Percentiles rank a stretch among this genome's conserved stretches.
These are phyloP conservation scores for Pseudogymnoascus pannorum DNA, from an alignment of 2,329 filamentous ascomycete species.

Conservation along the genomic window DNA sequence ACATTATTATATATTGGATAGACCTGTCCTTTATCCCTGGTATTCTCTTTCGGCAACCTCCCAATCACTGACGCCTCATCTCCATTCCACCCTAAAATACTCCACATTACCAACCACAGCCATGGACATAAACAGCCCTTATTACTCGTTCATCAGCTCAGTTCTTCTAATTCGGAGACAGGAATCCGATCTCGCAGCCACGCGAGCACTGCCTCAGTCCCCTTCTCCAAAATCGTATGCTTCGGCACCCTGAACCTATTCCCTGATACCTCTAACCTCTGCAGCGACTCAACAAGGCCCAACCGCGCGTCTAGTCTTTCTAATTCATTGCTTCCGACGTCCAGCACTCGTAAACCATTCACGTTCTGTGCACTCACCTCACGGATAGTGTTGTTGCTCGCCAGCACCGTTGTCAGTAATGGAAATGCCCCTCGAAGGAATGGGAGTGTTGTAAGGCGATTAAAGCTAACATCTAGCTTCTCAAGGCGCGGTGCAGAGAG, in stretches of 20 bases:
- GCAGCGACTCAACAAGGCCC: constrained; percentile 59
- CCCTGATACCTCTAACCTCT: constrained; percentile 69
- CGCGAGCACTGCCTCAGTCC: constrained; percentile 74
- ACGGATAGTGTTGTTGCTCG: constrained; percentile 70
- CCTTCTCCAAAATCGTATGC: constrained; percentile 75
- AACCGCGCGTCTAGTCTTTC: constrained; percentile 72
- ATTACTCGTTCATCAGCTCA: background rate
- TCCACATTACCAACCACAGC: background rate
- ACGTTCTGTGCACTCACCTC: constrained; percentile 68
- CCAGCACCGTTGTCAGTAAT: constrained; percentile 60
- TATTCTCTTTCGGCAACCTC: background rate
- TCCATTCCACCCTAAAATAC: background rate
- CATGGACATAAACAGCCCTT: background rate
- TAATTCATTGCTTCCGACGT: constrained; percentile 81
- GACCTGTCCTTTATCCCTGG: background rate
- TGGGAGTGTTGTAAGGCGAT: constrained; percentile 69
- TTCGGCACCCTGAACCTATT: constrained; percentile 85
- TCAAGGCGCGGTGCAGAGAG: constrained; percentile 69
- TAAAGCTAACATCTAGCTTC: constrained; percentile 74
- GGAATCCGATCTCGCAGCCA: constrained; percentile 76
- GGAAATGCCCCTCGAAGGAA: constrained; percentile 61
- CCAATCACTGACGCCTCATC: background rate
- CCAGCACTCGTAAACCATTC: constrained; percentile 65
- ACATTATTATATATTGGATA: constrained; percentile 3
- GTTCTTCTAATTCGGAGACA: constrained; percentile 31